Evolutionary conservation across 2,329 filamentous ascomycete species (phyloP), one percentile per base, ranked within the genome.

Genomic region (Byssochlamys sp.): DNA sequence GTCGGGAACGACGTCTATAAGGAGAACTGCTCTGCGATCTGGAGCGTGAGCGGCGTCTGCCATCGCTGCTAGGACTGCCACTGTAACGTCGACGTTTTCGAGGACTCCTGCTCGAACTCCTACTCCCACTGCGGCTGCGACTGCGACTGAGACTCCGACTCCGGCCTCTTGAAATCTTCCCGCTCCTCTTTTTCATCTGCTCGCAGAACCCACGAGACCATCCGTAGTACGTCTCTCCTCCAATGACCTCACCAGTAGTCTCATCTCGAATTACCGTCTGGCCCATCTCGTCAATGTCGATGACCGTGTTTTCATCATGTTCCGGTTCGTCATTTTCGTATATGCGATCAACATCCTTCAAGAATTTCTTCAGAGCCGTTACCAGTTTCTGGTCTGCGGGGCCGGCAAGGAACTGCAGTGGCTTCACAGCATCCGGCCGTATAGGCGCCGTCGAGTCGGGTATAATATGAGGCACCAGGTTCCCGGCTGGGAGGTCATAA

Each of bases 171-270:
- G 33, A 26, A 7, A 66, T 60, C n/a, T 61, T 65, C 26, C 63
- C 60, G 7, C 63, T 69, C 53, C 71, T 65, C 60, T 69, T 73
- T 72, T 87, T 90, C 87, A 94, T 94, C 67, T 87, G 88, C 63
- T 89, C 80, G 69, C 89, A 95, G 64, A 95, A 94, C 0, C 78
- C 77, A 45, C 83, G 81, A 4, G 90, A 92, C 91, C 91, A 95
- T 60, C 90, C 91, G 68, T 95, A 95, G 70, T 95, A 95, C 0
- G 88, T 89, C 61, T 89, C 85, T 1, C 85, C 86, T 5, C 80
- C 78, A 5, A 85, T 69, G 1, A 86, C 74, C 2, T 87, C 83
- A 0, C 85, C 85, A 0, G 83, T 87, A n/a, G 83, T 75, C 62
- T 86, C 83, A 63, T 90, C 84, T 2, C 83, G 70, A 19, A 85